Percentiles rank a stretch among this genome's conserved stretches.
phyloP scores from a whole-genome alignment of 2,329 filamentous ascomycete species.

The Nectriaceae sp. region DNA sequence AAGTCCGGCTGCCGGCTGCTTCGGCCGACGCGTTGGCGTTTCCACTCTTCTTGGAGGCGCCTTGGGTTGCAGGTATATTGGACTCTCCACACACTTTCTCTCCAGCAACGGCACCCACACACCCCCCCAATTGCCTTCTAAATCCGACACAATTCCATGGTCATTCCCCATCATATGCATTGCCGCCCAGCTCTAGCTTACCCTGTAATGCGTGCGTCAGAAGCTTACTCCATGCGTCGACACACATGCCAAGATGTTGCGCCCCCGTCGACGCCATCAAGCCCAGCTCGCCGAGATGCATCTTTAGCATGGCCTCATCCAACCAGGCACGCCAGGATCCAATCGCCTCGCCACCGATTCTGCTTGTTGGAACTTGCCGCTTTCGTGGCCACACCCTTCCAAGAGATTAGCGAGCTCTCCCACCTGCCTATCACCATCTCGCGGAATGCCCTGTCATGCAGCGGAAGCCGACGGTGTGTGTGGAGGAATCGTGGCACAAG shows the following conservation, averaged over 20 bases:
- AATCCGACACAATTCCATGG: too few relatives aligned
- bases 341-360: too few relatives aligned
- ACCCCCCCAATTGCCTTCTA: background rate
- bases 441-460: conserved; percentile 11
- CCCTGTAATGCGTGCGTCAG: background rate
- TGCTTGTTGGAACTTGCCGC: background rate
- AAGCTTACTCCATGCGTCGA: background rate
- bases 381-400: conserved; percentile 15
- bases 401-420: conserved; percentile 24
- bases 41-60: background rate
- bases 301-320: too few relatives aligned
- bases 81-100: background rate
- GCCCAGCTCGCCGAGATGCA: background rate
- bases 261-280: background rate
- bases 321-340: too few relatives aligned
- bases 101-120: background rate
- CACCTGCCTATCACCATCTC: conserved; percentile 17
- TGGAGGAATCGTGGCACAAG: conserved; percentile 8
- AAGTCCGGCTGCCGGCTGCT: conserved; percentile 28
- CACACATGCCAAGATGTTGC: background rate
- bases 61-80: background rate
- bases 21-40: conserved; percentile 24
- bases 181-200: background rate
- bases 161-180: background rate
- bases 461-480: conserved; percentile 7